These are phyloP conservation scores for Citrus maxima DNA, from an alignment of 345 rosid genomes.

Conservation along the genomic window DNA sequence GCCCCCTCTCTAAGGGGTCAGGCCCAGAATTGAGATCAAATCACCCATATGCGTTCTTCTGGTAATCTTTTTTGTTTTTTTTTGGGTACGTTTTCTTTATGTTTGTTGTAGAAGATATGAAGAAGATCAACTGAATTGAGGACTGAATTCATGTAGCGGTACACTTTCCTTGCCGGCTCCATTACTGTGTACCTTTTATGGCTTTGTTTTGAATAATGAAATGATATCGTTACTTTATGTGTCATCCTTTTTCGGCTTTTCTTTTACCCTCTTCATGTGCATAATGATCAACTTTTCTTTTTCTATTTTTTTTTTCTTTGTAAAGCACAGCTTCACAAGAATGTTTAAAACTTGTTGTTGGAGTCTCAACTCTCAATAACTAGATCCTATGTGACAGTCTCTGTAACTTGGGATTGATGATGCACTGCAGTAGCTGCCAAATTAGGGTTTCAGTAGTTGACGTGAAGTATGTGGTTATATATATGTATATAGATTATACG, in stretches of 20 bases:
- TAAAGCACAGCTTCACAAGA: background rate
- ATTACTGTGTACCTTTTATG: background rate
- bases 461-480: constrained; percentile 20
- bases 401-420: background rate
- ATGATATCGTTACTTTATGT: background rate
- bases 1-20: background rate
- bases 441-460: constrained; percentile 39
- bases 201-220: constrained; percentile 1
- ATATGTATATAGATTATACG: background rate
- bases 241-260: background rate
- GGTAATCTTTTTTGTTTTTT: background rate
- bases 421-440: background rate
- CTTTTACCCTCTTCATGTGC: background rate
- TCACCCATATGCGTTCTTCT: background rate
- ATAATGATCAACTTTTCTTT: background rate
- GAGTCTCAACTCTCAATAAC: background rate
- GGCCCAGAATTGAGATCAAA: background rate
- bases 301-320: background rate
- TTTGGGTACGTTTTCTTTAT: background rate
- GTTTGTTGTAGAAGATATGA: too few species aligned
- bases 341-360: background rate
- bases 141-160: background rate
- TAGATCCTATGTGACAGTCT: background rate
- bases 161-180: background rate
- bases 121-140: background rate